Conservation (phyloP, 345 rosid genomes). For the Draba incana region DNA sequence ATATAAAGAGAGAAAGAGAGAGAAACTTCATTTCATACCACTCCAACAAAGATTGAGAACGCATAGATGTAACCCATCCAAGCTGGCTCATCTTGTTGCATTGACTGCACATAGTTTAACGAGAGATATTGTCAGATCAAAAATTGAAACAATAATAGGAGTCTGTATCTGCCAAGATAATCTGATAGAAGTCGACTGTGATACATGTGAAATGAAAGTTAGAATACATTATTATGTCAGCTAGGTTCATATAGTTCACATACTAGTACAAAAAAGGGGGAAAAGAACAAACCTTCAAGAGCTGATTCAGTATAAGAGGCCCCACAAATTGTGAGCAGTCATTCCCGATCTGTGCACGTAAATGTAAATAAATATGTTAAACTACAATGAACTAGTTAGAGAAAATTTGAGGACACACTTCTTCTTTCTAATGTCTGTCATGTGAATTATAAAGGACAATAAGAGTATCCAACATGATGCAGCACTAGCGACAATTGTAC, state of each 20-base stretch:
- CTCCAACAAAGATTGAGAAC: slow-evolving; percentile 44
- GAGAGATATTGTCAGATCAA: slow-evolving; percentile 29
- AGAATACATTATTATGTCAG: not conserved
- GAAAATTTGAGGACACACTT: slow-evolving; percentile 1
- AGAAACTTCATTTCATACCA: slow-evolving; percentile 35
- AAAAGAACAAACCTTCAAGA: slow-evolving; percentile 70
- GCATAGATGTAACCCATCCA: slow-evolving; percentile 79
- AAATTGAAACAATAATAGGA: slow-evolving; percentile 1
- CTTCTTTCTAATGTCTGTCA: slow-evolving; percentile 9
- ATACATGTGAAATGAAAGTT: slow-evolving; percentile 22
- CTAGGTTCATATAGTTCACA: slow-evolving; percentile 11
- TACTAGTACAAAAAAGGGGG: not conserved
- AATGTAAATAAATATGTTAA: not conserved
- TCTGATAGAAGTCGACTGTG: slow-evolving; percentile 3
- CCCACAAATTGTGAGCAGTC: slow-evolving; percentile 96
- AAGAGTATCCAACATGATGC: slow-evolving; percentile 8
- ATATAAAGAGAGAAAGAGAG: not conserved
- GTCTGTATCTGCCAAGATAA: slow-evolving; percentile 17
- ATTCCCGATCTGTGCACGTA: slow-evolving; percentile 49
- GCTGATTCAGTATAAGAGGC: slow-evolving; percentile 81
- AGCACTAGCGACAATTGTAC: slow-evolving; percentile 20
- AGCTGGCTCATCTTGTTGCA: slow-evolving; percentile 95
- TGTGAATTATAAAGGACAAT: slow-evolving; percentile 13
- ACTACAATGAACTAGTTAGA: slow-evolving; percentile 1
- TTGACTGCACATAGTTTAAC: slow-evolving; percentile 67